Percentiles rank a stretch among this genome's conserved stretches.
phyloP scores from a whole-genome alignment of 2,329 filamentous ascomycete species.

The Apiospora pterosperma region DNA sequence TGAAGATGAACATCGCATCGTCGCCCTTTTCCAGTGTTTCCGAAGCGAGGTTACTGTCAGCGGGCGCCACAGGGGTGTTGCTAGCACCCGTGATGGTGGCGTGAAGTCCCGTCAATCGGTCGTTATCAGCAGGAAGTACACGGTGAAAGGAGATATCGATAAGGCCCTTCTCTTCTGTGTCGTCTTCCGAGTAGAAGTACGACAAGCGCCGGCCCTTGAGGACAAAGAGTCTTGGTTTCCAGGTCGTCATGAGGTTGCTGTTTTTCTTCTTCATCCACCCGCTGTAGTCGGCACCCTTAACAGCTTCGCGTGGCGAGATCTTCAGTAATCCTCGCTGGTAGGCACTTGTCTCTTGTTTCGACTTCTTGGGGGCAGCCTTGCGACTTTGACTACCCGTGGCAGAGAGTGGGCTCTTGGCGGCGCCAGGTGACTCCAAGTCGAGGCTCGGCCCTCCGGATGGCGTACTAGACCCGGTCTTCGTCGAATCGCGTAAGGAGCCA shows the following conservation, averaged over 20 bases:
- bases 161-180: constrained; percentile 88
- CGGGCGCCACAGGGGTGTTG: constrained; percentile 55
- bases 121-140: constrained; percentile 90
- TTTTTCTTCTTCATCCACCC: constrained; percentile 99
- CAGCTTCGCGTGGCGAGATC: constrained; percentile 77
- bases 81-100: constrained; percentile 89
- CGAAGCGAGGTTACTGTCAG: constrained; percentile 40
- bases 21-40: constrained; percentile 41
- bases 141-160: constrained; percentile 98
- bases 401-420: constrained; percentile 53
- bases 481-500: constrained; percentile 48
- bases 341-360: constrained; percentile 94
- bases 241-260: constrained; percentile 92
- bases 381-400: constrained; percentile 37
- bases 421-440: constrained; percentile 72
- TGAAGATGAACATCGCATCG: constrained; percentile 93
- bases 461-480: constrained; percentile 66
- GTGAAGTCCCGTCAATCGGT: constrained; percentile 84
- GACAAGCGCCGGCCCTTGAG: constrained; percentile 86
- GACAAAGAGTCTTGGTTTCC: constrained; percentile 96
- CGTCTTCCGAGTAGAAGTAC: constrained; percentile 94
- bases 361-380: constrained; percentile 56
- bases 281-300: constrained; percentile 83
- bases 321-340: constrained; percentile 85
- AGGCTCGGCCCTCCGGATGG: constrained; percentile 66